phyloP scores from a whole-genome alignment of 495 filamentous ascomycete genomes.

The Lophiotrema nucula region DNA sequence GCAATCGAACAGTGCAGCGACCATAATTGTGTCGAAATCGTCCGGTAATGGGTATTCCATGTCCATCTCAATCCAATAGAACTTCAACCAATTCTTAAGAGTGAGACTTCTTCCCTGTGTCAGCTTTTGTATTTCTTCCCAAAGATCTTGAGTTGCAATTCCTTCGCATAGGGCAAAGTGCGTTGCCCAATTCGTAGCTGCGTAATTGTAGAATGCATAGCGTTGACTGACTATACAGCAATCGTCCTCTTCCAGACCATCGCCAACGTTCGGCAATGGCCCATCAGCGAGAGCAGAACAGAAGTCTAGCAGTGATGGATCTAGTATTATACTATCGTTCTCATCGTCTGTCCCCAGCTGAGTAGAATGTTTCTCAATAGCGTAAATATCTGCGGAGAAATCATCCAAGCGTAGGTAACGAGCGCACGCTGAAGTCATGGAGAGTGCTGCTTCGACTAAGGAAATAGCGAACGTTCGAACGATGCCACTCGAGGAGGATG shows the following conservation, averaged over 20 bases:
- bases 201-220: constrained; percentile 23
- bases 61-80: constrained; percentile 16
- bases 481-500: neutral
- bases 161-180: constrained; percentile 21
- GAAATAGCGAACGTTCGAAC: neutral
- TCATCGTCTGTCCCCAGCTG: neutral
- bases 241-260: constrained; percentile 9
- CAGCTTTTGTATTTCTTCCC: constrained; percentile 3
- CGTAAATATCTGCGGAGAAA: constrained; percentile 13
- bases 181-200: constrained; percentile 21
- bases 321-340: neutral
- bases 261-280: constrained; percentile 10
- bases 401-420: constrained; percentile 18
- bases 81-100: constrained; percentile 25
- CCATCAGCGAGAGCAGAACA: neutral
- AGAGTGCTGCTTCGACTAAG: neutral
- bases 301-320: neutral
- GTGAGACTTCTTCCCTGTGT: neutral
- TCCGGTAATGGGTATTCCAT: constrained; percentile 16
- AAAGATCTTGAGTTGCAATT: constrained; percentile 6
- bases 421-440: constrained; percentile 12
- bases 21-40: constrained; percentile 13
- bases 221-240: constrained; percentile 2
- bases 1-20: constrained; percentile 20
- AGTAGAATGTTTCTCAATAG: neutral